Conservation (phyloP, 257 asterid species). For the Rhazya stricta region DNA sequence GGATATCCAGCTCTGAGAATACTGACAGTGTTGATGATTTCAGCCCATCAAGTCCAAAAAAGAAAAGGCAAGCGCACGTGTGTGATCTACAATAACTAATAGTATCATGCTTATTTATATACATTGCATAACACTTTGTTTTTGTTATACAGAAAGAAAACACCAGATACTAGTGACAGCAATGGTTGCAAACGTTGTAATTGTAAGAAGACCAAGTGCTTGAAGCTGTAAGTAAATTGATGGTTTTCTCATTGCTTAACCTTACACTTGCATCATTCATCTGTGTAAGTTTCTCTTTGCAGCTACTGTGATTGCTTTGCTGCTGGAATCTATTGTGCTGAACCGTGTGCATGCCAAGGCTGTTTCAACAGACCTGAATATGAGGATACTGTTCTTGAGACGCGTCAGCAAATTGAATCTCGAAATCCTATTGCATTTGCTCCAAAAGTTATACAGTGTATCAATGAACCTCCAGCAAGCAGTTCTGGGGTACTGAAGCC, state of each 20-base stretch:
- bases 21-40: conserved; percentile 30
- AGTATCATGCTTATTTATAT: neutral
- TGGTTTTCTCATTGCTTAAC: conserved; percentile 7
- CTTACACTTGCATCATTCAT: conserved; percentile 14
- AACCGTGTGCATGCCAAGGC: conserved; percentile 65
- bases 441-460: conserved; percentile 47
- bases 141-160: conserved; percentile 43
- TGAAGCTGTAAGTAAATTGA: conserved; percentile 62
- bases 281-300: conserved; percentile 29
- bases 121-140: conserved; percentile 16
- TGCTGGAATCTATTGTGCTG: conserved; percentile 66
- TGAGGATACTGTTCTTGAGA: conserved; percentile 52
- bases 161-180: conserved; percentile 33
- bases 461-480: conserved; percentile 32
- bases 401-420: conserved; percentile 50
- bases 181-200: conserved; percentile 70
- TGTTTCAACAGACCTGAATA: conserved; percentile 66
- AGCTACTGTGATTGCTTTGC: conserved; percentile 91
- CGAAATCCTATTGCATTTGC: conserved; percentile 79
- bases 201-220: conserved; percentile 71
- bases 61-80: conserved; percentile 51
- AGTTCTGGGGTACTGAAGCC: conserved; percentile 34
- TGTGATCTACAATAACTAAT: neutral
- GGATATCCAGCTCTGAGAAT: conserved; percentile 28
- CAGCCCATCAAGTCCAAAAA: conserved; percentile 41